Percentiles rank a stretch among this genome's conserved stretches.
phyloP scores from a whole-genome alignment of 2,329 filamentous ascomycete genomes.

The Emericellopsis cladophorae region DNA sequence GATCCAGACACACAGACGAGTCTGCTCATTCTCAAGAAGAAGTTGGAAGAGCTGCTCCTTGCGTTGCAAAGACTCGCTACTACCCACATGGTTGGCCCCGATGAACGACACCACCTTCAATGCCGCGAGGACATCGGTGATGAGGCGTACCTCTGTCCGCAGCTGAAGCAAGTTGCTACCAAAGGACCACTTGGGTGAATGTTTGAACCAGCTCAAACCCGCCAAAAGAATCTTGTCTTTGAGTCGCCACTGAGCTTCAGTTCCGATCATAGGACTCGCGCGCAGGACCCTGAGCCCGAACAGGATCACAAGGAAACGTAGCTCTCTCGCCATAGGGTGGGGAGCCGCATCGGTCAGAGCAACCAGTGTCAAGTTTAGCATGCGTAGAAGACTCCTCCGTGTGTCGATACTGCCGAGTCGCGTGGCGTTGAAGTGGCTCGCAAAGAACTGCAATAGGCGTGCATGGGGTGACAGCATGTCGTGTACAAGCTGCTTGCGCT shows the following conservation, averaged over 20 bases:
- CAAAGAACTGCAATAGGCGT: constrained; percentile 75
- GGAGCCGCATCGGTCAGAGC: constrained; percentile 57
- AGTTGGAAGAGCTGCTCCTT: constrained; percentile 78
- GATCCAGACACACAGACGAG: constrained; percentile 79
- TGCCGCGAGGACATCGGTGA: constrained; percentile 59
- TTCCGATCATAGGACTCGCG: constrained; percentile 54
- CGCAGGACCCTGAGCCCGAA: constrained; percentile 70
- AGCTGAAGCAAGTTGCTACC: constrained; percentile 88
- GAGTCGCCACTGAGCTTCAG: constrained; percentile 60
- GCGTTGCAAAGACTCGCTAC: constrained; percentile 52
- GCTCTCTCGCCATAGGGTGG: constrained; percentile 81
- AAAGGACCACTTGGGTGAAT: constrained; percentile 81
- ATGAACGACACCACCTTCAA: constrained; percentile 53
- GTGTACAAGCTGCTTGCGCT: constrained; percentile 66
- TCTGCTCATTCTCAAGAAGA: constrained; percentile 74
- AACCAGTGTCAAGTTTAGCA: constrained; percentile 68
- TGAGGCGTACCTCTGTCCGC: constrained; percentile 78
- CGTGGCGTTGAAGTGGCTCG: constrained; percentile 88
- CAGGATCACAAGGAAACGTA: constrained; percentile 80
- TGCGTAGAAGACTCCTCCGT: constrained; percentile 67
- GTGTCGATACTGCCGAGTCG: constrained; percentile 74
- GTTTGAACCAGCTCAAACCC: constrained; percentile 77
- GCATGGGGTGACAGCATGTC: constrained; percentile 79
- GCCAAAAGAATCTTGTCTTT: constrained; percentile 85
- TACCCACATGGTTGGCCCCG: constrained; percentile 36